phyloP scores from a whole-genome alignment of 2,329 filamentous ascomycete species.

The Talaromyces atroroseus region DNA sequence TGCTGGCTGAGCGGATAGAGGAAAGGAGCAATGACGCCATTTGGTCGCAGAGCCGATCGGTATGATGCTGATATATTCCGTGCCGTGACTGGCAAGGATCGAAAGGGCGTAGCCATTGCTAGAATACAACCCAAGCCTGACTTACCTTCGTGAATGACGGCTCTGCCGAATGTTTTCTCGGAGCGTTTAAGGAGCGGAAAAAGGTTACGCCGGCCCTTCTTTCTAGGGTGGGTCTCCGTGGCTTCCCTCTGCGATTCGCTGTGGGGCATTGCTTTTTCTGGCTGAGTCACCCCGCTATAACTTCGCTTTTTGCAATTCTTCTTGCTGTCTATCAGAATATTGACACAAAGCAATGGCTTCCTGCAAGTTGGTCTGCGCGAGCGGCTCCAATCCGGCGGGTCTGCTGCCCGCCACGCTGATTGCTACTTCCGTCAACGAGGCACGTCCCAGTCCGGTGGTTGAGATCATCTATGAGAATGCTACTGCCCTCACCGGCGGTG shows the following conservation, averaged over 20 bases:
- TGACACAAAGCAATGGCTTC: conserved; percentile 23
- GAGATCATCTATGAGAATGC: conserved; percentile 36
- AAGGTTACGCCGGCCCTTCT: neutral
- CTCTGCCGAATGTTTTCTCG: conserved; percentile 13
- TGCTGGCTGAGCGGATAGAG: conserved; percentile 25
- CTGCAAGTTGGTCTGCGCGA: conserved; percentile 33
- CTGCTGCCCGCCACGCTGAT: conserved; percentile 38
- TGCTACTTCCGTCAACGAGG: conserved; percentile 37
- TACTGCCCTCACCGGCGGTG: conserved; percentile 27
- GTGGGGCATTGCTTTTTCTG: conserved; percentile 10
- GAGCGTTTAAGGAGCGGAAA: conserved; percentile 11
- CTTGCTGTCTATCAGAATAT: neutral
- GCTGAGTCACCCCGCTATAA: conserved; percentile 9
- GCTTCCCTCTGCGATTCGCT: conserved; percentile 3
- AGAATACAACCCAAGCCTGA: neutral
- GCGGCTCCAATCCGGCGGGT: conserved; percentile 36
- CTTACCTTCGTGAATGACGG: neutral
- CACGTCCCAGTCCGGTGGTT: conserved; percentile 30
- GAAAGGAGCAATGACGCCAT: conserved; percentile 26
- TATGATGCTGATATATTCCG: conserved; percentile 31
- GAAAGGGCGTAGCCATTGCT: conserved; percentile 32
- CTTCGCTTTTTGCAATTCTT: neutral
- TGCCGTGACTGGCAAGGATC: conserved; percentile 30
- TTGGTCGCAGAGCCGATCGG: conserved; percentile 24
- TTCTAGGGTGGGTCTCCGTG: conserved; percentile 1